Percentiles rank a stretch among this genome's conserved stretches.
Conservation (phyloP, 257 asterid species). For the Nemophila menziesii region DNA sequence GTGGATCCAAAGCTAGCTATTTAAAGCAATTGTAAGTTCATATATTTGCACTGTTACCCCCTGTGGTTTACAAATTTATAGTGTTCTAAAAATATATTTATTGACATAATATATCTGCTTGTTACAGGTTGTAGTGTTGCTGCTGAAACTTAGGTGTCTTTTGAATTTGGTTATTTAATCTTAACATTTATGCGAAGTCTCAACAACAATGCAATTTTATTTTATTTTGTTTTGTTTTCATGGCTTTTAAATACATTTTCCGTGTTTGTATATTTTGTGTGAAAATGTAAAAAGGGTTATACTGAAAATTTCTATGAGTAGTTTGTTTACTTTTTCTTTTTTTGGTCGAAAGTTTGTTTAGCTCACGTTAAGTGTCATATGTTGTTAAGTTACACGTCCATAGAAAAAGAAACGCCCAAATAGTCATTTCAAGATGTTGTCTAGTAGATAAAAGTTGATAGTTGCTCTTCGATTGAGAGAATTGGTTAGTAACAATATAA, state of each 20-base stretch:
- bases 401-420: too few species aligned
- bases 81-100: too few species aligned
- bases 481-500: too few species aligned
- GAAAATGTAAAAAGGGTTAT: not conserved
- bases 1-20: constrained; percentile 49
- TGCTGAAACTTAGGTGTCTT: not conserved
- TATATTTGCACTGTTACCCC: too few species aligned
- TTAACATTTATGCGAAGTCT: not conserved
- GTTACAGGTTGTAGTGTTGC: not conserved
- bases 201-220: not conserved
- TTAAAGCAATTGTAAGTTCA: constrained; percentile 23
- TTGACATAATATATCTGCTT: not conserved
- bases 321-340: not conserved
- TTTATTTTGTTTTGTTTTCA: too few species aligned
- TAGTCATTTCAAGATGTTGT: too few species aligned
- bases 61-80: too few species aligned
- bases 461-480: too few species aligned
- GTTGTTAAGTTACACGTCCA: too few species aligned
- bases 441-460: too few species aligned
- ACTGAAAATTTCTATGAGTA: not conserved
- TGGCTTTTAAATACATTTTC: not conserved
- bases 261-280: not conserved
- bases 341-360: too few species aligned
- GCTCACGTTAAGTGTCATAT: too few species aligned
- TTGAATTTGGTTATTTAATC: not conserved